Percentiles rank a stretch among this genome's conserved stretches.
Evolutionary conservation across 208 protist genomes (phyloP).

Genomic region (Giardia duodenalis): DNA sequence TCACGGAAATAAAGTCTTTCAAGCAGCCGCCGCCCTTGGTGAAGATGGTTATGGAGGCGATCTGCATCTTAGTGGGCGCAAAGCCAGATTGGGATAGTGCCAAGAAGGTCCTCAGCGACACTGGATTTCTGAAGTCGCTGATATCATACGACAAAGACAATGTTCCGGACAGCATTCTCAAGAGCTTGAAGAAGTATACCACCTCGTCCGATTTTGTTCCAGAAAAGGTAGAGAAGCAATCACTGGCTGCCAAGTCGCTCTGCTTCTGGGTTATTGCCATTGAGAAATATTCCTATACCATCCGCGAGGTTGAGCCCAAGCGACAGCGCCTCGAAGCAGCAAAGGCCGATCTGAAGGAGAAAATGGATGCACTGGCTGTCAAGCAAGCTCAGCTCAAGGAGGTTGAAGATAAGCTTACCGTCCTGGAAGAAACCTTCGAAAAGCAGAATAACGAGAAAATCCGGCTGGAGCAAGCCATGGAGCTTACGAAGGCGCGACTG

Average conservation of each 20-base stretch:
- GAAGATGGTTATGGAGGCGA: conserved; percentile 73
- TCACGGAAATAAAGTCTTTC: conserved; percentile 78
- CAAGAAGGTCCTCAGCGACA: conserved; percentile 67
- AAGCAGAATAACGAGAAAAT: conserved; percentile 25
- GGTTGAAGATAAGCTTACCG: conserved; percentile 61
- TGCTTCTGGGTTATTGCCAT: conserved; percentile 82
- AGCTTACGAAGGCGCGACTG: conserved; percentile 42
- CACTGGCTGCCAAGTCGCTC: conserved; percentile 72
- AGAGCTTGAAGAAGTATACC: conserved; percentile 74
- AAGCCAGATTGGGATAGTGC: conserved; percentile 70
- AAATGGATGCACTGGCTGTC: conserved; percentile 62
- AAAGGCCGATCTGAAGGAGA: conserved; percentile 64
- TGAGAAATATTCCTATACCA: conserved; percentile 72
- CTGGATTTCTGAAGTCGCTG: conserved; percentile 70
- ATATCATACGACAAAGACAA: conserved; percentile 76
- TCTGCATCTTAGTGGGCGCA: conserved; percentile 78
- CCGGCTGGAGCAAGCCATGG: conserved; percentile 38
- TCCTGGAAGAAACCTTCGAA: conserved; percentile 43
- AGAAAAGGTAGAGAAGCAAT: conserved; percentile 68
- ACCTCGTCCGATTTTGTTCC: conserved; percentile 71
- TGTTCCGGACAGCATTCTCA: conserved; percentile 64
- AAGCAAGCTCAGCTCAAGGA: conserved; percentile 57
- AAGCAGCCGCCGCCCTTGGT: conserved; percentile 64
- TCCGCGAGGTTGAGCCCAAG: conserved; percentile 67
- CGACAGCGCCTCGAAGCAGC: conserved; percentile 67